Evolutionary conservation across 176 grass and related monocot genomes (phyloP), one percentile per base, ranked within the genome.

Genomic region (Carex parvula): DNA sequence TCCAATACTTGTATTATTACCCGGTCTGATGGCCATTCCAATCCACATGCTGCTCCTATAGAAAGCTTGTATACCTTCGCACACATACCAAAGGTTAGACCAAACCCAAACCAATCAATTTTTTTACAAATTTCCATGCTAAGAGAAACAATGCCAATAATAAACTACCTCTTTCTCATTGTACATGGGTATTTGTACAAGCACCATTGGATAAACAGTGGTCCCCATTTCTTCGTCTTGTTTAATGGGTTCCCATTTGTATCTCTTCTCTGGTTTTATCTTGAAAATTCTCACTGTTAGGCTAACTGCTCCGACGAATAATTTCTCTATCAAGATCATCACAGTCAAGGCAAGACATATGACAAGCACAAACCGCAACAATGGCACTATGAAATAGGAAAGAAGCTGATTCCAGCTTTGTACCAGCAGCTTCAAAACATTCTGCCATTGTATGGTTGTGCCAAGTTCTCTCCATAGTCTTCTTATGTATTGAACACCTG

Each of bases 101-200:
- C 6, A 11, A 64, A 24, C 4, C 5, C 30, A 24, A 29, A 54
- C 57, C 22, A 30, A 21, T 2, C 59, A 69, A 69, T 64, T 46
- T 42, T 17, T 80, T 80, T 57, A 42, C 29, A 1, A 37, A 8
- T 80, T 61, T 61, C 3, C 17, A 57, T 61, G 14, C n/a, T 24
- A 70, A 64, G 2, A 37, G 26, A 21, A 72, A 50, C 18, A 12
- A 21, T 44, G 41, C 11, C 44, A 53, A 46, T 13, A 42, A 50
- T 44, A 24, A 60, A 82, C 65, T 12, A 93, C 96, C 91, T 99
- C 93, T 8, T 79, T 89, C 88, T 99, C 96, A 87, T 99, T 99
- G 91, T 89, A 99, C 96, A 99, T 99, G 57, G 93, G 96, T 83
- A 99, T 99, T 81, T 99, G 96, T 65, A 99, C 96, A 3, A 99